phyloP scores from a whole-genome alignment of 2,329 filamentous ascomycete genomes.

The Talaromyces sp. region DNA sequence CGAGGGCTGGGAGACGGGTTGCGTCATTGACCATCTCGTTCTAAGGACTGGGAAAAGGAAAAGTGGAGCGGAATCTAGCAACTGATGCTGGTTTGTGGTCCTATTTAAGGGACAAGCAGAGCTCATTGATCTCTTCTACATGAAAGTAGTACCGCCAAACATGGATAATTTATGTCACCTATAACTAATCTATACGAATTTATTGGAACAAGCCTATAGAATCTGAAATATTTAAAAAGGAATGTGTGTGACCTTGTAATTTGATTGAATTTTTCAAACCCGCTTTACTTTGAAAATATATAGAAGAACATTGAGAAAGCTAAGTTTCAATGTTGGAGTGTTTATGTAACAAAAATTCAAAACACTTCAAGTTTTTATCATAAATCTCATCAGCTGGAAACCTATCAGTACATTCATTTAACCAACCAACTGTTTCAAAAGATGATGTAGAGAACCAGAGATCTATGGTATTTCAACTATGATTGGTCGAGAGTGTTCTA shows the following conservation, averaged over 20 bases:
- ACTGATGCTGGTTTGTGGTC: not conserved
- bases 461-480: not conserved
- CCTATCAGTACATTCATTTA: not conserved
- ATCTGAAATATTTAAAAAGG: no score
- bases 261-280: no score
- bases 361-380: no score
- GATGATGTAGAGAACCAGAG: not conserved
- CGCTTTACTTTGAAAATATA: not conserved
- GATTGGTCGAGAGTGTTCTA: not conserved
- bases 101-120: no score
- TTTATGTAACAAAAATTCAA: no score
- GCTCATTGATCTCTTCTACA: no score
- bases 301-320: no score
- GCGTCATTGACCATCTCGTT: slow-evolving; percentile 60
- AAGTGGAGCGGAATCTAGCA: slow-evolving; percentile 2
- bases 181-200: no score
- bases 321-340: no score
- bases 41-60: slow-evolving; percentile 51
- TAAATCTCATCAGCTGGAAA: not conserved
- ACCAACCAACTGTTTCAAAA: slow-evolving; percentile 15
- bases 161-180: no score
- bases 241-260: not conserved
- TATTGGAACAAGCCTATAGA: no score
- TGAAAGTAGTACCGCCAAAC: no score
- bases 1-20: slow-evolving; percentile 59